Conservation (phyloP, 2,329 filamentous ascomycete species). For the Ophiosphaerella herpotricha region DNA sequence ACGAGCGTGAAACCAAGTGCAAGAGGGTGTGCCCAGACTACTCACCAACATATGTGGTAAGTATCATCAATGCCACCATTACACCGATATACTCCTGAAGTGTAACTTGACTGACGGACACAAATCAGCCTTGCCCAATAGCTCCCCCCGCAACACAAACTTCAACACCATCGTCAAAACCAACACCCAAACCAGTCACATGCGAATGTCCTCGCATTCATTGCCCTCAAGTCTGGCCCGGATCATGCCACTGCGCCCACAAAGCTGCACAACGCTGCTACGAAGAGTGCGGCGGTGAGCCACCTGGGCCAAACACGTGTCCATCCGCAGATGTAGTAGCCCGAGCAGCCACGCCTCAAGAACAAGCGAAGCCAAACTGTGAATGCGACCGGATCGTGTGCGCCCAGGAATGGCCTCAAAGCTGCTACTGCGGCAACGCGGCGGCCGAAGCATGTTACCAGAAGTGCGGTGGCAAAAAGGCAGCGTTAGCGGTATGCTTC, state of each 20-base stretch:
- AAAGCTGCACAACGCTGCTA: conserved; percentile 27
- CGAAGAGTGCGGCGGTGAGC: conserved; percentile 32
- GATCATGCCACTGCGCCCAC: conserved; percentile 37
- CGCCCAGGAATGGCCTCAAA: conserved; percentile 28
- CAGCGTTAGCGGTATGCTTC: conserved; percentile 9
- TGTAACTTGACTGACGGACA: neutral
- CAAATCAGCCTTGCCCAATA: conserved; percentile 17
- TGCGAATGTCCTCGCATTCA: conserved; percentile 23
- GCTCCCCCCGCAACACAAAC: neutral
- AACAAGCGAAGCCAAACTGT: conserved; percentile 13
- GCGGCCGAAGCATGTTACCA: conserved; percentile 22
- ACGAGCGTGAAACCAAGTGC: conserved; percentile 30
- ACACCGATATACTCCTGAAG: neutral
- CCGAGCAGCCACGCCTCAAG: conserved; percentile 3
- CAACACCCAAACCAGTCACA: neutral
- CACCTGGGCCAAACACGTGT: conserved; percentile 19
- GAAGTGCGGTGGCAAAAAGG: conserved; percentile 32
- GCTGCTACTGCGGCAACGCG: conserved; percentile 36
- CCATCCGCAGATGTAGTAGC: conserved; percentile 5
- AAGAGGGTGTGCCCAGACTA: conserved; percentile 30
- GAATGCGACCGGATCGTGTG: conserved; percentile 28
- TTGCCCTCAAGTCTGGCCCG: conserved; percentile 28
- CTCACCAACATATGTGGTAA: conserved; percentile 20
- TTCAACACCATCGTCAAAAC: conserved; percentile 3
- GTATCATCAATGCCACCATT: neutral